These are phyloP conservation scores for Phaffia rhodozyma DNA, from an alignment of 1,284 basidiomycete species.

Conservation along the genomic window DNA sequence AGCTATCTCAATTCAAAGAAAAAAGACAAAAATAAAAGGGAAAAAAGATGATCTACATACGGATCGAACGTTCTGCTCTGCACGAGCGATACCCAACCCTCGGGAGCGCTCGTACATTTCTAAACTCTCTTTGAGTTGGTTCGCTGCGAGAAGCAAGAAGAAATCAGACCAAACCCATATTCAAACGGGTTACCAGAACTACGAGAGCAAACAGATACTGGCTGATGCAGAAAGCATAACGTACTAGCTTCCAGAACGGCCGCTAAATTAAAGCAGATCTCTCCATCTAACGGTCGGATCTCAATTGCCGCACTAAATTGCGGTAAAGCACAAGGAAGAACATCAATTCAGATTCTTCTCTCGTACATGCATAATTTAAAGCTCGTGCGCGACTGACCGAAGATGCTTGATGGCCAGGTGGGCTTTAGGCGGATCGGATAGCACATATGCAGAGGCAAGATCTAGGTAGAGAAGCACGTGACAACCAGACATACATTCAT, in stretches of 20 bases:
- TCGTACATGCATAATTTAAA: conserved; percentile 23
- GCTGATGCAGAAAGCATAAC: conserved; percentile 28
- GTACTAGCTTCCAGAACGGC: conserved; percentile 78
- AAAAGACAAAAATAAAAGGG: background rate
- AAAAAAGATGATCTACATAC: background rate
- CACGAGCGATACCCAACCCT: conserved; percentile 8
- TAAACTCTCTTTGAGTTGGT: conserved; percentile 12
- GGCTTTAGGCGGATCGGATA: conserved; percentile 62
- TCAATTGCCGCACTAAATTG: conserved; percentile 56
- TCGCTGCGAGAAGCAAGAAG: background rate
- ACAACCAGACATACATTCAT: background rate
- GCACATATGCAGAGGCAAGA: conserved; percentile 77
- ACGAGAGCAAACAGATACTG: background rate
- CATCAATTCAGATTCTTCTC: conserved; percentile 7
- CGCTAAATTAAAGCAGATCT: conserved; percentile 80
- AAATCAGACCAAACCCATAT: too few relatives aligned
- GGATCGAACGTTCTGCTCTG: conserved; percentile 9
- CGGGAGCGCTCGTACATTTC: conserved; percentile 14
- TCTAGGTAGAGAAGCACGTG: conserved; percentile 39
- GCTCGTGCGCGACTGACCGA: conserved; percentile 43
- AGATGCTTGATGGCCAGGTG: conserved; percentile 76
- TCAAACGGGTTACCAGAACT: too few relatives aligned
- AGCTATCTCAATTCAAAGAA: background rate
- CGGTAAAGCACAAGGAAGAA: conserved; percentile 26
- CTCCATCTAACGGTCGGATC: conserved; percentile 75